phyloP scores from a whole-genome alignment of 2,329 filamentous ascomycete genomes.

The Myriosclerotinia scirpicola region DNA sequence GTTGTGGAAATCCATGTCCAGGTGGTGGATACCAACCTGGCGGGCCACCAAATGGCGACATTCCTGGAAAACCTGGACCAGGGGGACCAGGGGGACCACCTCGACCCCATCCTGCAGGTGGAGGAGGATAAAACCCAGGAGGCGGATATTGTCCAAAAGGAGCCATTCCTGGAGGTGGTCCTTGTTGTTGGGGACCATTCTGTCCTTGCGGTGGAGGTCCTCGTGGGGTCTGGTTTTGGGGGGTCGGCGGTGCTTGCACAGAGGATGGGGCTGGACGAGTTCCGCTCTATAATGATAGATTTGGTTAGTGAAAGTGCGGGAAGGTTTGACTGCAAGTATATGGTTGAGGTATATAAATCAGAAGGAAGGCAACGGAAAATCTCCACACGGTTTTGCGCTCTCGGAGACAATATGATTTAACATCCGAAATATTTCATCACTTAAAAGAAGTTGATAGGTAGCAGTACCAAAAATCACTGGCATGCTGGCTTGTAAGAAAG shows the following conservation, averaged over 20 bases:
- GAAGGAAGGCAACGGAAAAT: constrained; percentile 99
- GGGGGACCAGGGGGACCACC: constrained; percentile 57
- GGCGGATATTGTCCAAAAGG: constrained; percentile 46
- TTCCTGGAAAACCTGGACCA: constrained; percentile 67
- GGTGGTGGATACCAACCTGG: constrained; percentile 76
- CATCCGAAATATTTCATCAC: constrained; percentile 99
- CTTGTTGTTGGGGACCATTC: constrained; percentile 27
- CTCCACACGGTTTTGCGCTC: constrained; percentile 95
- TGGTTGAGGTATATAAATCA: constrained; percentile 55
- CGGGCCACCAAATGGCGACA: constrained; percentile 69
- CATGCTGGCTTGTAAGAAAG: constrained; percentile 24
- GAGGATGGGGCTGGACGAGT: constrained; percentile 37
- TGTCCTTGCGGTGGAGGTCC: constrained; percentile 27
- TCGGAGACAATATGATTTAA: constrained; percentile 85
- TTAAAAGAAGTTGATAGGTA: constrained; percentile 39
- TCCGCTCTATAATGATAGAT: constrained; percentile 46
- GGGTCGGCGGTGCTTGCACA: constrained; percentile 27
- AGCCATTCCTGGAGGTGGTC: constrained; percentile 28
- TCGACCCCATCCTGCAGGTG: constrained; percentile 53
- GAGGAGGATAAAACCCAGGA: constrained; percentile 42
- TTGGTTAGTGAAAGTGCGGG: constrained; percentile 35
- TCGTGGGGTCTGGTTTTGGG: constrained; percentile 28
- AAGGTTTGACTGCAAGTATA: constrained; percentile 27
- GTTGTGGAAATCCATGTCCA: constrained; percentile 70
- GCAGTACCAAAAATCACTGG: neutral